A percentile compares a stretch with the other conserved stretches of the same genome.
Evolutionary conservation across 768 basidiomycete genomes (phyloP).

Genomic region (Crassisporium funariophilum): DNA sequence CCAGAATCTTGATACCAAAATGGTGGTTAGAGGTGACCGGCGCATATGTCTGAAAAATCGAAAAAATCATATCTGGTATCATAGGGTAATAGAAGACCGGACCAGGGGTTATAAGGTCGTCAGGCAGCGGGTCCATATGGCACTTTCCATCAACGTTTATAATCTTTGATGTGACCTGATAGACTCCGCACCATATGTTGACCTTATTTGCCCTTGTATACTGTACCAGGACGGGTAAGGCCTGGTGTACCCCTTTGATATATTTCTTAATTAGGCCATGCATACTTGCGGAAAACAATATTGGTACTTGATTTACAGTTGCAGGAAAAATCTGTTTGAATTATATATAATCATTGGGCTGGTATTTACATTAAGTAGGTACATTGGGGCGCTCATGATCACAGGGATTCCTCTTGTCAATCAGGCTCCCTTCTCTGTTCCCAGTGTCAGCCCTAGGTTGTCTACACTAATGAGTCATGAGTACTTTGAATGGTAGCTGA

Average conservation of each 20-base stretch:
- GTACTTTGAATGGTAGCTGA: too few relatives aligned
- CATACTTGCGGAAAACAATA: neutral
- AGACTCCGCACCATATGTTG: neutral
- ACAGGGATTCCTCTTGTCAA: too few relatives aligned
- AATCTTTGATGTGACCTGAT: neutral
- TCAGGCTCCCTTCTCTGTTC: too few relatives aligned
- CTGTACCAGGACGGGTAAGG: conserved; percentile 26
- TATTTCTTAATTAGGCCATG: neutral
- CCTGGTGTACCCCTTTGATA: too few relatives aligned
- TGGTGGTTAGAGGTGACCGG: neutral
- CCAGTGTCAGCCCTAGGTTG: too few relatives aligned
- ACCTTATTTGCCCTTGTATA: too few relatives aligned
- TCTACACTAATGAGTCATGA: too few relatives aligned
- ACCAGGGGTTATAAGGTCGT: neutral
- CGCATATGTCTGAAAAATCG: neutral
- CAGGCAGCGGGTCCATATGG: neutral
- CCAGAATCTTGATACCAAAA: neutral
- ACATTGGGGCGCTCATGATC: too few relatives aligned
- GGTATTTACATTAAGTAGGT: too few relatives aligned
- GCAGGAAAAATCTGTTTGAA: neutral
- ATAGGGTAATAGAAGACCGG: neutral
- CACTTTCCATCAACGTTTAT: neutral
- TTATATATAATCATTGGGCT: too few relatives aligned
- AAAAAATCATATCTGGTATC: neutral
- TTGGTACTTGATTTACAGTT: neutral